Evolutionary conservation across 225 moss, liverwort and hornwort species (phyloP), one percentile per base, ranked within the genome.

Genomic region (Marchantia polymorpha): DNA sequence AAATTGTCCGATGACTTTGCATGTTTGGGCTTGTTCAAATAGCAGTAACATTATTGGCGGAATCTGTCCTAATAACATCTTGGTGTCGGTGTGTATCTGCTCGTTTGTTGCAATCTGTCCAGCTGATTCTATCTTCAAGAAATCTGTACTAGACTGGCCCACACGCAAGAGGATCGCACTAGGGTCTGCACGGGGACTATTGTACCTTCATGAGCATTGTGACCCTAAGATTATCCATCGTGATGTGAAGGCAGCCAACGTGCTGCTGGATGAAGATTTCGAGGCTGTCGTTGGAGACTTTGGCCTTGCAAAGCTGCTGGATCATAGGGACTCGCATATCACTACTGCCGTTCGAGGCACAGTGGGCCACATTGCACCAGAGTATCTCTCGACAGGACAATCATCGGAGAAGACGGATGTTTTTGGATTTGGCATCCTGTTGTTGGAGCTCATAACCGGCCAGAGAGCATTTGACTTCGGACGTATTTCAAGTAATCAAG

Each of bases 331-430:
- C 87, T 91, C 96, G 7, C 96, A 96, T 64, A 92, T 96, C 0
- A 96, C 96, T 4, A 96, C 96, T 14, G 94, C 94, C 11, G 96
- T 96, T 3, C 90, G 96, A 3, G 96, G 96, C 49, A 96, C 96
- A 0, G 92, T 94, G 10, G 96, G 96, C 31, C 94, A 96, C 88
- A 96, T 96, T 63, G 96, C 96, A 0, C 96, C 96, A 0, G 96
- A 96, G 83, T 96, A 96, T 53, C 90, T 96, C 47, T 94, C 96
- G 17, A 96, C 96, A 10, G 96, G 96, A 22, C 96, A 96, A 68
- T 96, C 96, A 15, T 96, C 96, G 3, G 96, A 96, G n/a, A 96
- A 96, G 87, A 96, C 96, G 0, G 96, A 96, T 66, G 96, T 96
- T 16, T 96, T 96, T 73, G 94, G 96, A 2, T 96, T 88, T 49